These are phyloP conservation scores for Verruconis gallopava DNA, from an alignment of 2,329 filamentous ascomycete species.

Conservation along the genomic window DNA sequence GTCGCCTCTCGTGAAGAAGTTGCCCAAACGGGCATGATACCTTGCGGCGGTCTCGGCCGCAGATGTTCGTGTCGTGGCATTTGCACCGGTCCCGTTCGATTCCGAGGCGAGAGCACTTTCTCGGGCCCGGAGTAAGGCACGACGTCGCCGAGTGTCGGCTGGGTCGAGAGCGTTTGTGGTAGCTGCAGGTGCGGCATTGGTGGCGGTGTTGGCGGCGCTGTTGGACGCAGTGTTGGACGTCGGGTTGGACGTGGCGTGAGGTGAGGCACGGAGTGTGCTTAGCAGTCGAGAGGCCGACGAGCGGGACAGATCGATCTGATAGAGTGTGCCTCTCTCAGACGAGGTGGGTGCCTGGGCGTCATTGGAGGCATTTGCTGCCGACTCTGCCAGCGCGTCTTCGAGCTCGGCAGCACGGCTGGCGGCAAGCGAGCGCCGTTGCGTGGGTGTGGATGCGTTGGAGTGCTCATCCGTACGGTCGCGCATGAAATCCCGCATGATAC, in stretches of 20 bases:
- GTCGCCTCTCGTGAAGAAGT: neutral
- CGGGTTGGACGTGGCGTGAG: too few species aligned
- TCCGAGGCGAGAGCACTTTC: neutral
- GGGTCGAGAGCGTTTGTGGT: neutral
- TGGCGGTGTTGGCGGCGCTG: neutral
- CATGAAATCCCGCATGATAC: slow-evolving; percentile 5
- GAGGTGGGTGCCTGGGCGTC: neutral
- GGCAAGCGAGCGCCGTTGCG: neutral
- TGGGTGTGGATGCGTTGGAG: neutral
- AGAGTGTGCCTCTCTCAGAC: neutral
- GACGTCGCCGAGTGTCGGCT: neutral
- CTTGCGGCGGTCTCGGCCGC: neutral
- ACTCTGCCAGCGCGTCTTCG: neutral
- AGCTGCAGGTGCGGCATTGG: neutral
- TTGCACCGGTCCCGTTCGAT: too few species aligned
- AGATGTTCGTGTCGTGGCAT: neutral
- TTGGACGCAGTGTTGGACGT: neutral
- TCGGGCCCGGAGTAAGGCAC: neutral
- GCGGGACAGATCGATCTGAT: too few species aligned
- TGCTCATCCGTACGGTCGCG: neutral
- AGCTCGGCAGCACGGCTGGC: slow-evolving; percentile 1
- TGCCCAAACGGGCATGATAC: neutral
- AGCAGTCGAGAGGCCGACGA: too few species aligned
- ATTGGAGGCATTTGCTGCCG: neutral
- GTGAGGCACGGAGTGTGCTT: too few species aligned